phyloP scores from a whole-genome alignment of 108 stramenopile species.

The Nitzschia inconspicua region DNA sequence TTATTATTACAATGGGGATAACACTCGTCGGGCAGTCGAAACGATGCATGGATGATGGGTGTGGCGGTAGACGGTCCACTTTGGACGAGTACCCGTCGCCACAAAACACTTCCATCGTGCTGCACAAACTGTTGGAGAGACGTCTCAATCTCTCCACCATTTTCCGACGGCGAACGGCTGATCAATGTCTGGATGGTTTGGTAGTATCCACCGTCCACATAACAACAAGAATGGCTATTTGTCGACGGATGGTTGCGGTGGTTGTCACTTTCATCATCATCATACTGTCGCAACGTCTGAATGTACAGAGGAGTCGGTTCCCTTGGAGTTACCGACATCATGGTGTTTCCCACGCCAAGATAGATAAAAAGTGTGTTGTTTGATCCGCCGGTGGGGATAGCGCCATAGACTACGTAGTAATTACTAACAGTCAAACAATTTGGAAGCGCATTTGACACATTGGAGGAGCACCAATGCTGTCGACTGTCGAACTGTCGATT shows the following conservation, averaged over 20 bases:
- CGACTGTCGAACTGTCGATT: too few species aligned
- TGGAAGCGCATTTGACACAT: too few species aligned
- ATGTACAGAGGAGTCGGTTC: constrained; percentile 5
- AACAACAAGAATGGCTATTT: neutral
- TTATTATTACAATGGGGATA: neutral
- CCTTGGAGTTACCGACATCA: too few species aligned
- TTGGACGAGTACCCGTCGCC: constrained; percentile 30
- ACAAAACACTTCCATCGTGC: constrained; percentile 7
- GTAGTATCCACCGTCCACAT: constrained; percentile 12
- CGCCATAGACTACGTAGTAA: too few species aligned
- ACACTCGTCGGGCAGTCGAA: constrained; percentile 9
- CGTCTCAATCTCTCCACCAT: constrained; percentile 34
- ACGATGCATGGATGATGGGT: constrained; percentile 33
- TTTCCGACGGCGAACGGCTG: constrained; percentile 8
- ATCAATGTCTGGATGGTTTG: constrained; percentile 21
- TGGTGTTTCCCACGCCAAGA: too few species aligned
- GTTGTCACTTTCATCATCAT: neutral
- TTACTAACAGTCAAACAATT: too few species aligned
- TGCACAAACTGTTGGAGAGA: constrained; percentile 21
- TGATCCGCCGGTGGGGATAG: too few species aligned
- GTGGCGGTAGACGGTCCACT: constrained; percentile 25
- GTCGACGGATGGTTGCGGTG: neutral
- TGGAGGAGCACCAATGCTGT: too few species aligned
- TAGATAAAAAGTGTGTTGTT: too few species aligned
- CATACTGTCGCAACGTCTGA: neutral